phyloP scores from a whole-genome alignment of 2,329 filamentous ascomycete species.

The Colletotrichum sp. region DNA sequence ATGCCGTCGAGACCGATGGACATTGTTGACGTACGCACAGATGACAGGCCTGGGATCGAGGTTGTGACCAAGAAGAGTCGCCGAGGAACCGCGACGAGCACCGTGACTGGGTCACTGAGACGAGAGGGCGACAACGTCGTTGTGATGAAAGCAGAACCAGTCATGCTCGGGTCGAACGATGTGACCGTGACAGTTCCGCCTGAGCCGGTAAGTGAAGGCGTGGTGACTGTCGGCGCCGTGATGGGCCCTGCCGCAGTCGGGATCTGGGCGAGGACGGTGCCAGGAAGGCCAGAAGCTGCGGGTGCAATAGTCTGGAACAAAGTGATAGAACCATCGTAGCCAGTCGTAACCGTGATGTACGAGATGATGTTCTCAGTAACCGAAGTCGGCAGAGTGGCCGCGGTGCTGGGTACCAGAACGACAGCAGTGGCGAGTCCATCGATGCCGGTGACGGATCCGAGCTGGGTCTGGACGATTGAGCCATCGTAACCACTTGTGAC shows the following conservation, averaged over 20 bases:
- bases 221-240: background rate
- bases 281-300: conserved; percentile 9
- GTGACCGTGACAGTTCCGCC: background rate
- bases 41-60: background rate
- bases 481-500: conserved; percentile 7
- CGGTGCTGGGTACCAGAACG: background rate
- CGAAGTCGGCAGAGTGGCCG: background rate
- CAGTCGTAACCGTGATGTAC: conserved; percentile 10
- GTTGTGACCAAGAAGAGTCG: background rate
- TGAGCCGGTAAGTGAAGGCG: background rate
- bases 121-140: background rate
- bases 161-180: background rate
- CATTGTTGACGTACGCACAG: background rate
- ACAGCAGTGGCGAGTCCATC: conserved; percentile 9
- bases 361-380: conserved; percentile 1
- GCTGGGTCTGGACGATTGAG: background rate
- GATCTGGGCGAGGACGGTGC: conserved; percentile 3
- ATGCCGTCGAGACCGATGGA: background rate
- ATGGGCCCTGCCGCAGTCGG: background rate
- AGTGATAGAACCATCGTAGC: background rate
- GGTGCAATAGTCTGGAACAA: background rate
- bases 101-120: background rate
- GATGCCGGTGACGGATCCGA: conserved; percentile 1
- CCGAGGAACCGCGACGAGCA: background rate
- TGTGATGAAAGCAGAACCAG: background rate